These are phyloP conservation scores for Ophiostoma pallidulum DNA, from an alignment of 2,329 filamentous ascomycete genomes.

Conservation along the genomic window DNA sequence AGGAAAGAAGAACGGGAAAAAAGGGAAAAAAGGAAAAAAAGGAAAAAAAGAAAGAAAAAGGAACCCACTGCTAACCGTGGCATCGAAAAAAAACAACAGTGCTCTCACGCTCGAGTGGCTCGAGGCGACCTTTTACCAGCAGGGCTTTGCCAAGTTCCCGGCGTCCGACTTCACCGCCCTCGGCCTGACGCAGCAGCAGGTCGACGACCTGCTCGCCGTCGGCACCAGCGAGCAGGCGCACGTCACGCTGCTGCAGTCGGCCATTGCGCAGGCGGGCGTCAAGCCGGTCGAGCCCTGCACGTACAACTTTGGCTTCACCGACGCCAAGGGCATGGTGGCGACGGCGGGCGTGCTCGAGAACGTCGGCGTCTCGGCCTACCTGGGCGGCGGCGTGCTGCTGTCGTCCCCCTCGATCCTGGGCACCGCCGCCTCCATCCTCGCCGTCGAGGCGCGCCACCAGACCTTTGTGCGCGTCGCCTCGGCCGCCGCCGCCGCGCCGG, in stretches of 20 bases:
- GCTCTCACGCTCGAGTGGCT: conserved; percentile 67
- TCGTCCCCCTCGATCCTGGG: conserved; percentile 50
- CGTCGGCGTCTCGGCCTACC: conserved; percentile 63
- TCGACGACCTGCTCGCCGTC: conserved; percentile 52
- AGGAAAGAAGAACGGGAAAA: too few species aligned
- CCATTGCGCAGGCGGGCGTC: conserved; percentile 52
- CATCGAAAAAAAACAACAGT: conserved; percentile 30
- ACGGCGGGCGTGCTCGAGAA: conserved; percentile 63
- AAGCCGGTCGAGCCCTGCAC: conserved; percentile 59
- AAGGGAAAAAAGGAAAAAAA: too few species aligned
- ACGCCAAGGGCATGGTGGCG: conserved; percentile 56
- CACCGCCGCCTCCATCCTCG: conserved; percentile 61
- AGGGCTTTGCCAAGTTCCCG: conserved; percentile 59
- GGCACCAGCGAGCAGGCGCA: conserved; percentile 55
- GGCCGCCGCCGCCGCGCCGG: conserved; percentile 50
- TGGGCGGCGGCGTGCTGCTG: conserved; percentile 60
- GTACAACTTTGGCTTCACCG: conserved; percentile 63
- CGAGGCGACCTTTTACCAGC: conserved; percentile 62
- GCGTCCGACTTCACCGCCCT: conserved; percentile 54
- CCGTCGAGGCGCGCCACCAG: conserved; percentile 65
- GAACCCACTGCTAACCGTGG: too few species aligned
- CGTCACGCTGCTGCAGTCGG: conserved; percentile 48
- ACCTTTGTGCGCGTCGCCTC: conserved; percentile 57
- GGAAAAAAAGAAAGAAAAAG: too few species aligned
- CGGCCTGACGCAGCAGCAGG: conserved; percentile 44